phyloP scores from a whole-genome alignment of 2,329 filamentous ascomycete species.

The Penicillium sumatraense region DNA sequence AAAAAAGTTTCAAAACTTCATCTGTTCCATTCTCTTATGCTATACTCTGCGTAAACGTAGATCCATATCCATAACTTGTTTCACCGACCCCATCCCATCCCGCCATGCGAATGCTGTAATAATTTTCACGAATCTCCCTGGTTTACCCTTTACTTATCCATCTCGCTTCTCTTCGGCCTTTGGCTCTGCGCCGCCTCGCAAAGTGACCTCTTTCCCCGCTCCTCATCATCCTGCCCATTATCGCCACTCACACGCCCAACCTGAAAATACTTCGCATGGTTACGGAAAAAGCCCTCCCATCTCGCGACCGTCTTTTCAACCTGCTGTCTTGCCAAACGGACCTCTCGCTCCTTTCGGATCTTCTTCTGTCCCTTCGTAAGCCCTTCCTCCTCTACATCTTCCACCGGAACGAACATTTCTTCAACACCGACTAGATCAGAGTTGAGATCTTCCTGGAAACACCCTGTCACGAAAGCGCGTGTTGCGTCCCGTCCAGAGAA shows the following conservation, averaged over 20 bases:
- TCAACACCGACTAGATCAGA: conserved; percentile 86
- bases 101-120: neutral
- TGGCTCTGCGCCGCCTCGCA: conserved; percentile 73
- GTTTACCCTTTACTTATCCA: conserved; percentile 17
- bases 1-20: conserved; percentile 37
- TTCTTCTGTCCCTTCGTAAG: conserved; percentile 50
- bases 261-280: conserved; percentile 77
- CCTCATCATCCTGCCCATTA: conserved; percentile 46
- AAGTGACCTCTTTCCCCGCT: conserved; percentile 61
- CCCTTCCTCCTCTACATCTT: conserved; percentile 57
- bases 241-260: conserved; percentile 74
- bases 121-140: neutral
- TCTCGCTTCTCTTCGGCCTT: conserved; percentile 58
- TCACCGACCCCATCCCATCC: neutral
- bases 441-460: conserved; percentile 83
- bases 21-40: neutral
- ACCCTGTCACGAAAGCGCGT: conserved; percentile 88
- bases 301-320: conserved; percentile 72
- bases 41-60: conserved; percentile 8
- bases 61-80: neutral
- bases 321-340: conserved; percentile 65
- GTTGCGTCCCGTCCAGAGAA: conserved; percentile 87
- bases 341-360: conserved; percentile 65
- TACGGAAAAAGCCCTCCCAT: conserved; percentile 83
- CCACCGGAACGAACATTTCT: conserved; percentile 74